Evolutionary conservation across 164 flowering plant genomes (phyloP).

Genomic region (Dillenia turbinata): DNA sequence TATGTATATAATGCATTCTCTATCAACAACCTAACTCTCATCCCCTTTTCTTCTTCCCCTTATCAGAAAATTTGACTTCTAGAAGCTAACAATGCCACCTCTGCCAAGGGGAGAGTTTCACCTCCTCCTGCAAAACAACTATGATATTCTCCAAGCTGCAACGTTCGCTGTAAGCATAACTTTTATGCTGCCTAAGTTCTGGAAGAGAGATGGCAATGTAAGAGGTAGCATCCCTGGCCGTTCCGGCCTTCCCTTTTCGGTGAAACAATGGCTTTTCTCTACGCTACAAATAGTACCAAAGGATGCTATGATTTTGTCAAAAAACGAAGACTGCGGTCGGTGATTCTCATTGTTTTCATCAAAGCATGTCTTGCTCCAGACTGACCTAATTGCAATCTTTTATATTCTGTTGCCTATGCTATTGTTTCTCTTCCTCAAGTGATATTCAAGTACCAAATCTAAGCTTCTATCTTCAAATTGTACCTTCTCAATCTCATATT

Average conservation of each 20-base stretch:
- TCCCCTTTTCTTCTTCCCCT: too few relatives aligned
- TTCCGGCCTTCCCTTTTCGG: constrained; percentile 35
- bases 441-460: too few relatives aligned
- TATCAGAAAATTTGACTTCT: too few relatives aligned
- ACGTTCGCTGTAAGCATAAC: constrained; percentile 8
- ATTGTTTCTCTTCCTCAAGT: too few relatives aligned
- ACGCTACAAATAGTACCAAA: constrained; percentile 33
- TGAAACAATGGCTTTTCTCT: constrained; percentile 41
- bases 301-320: constrained; percentile 50
- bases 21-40: too few relatives aligned
- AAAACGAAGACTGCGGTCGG: constrained; percentile 31
- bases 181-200: constrained; percentile 3
- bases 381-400: too few relatives aligned
- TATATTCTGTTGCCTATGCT: too few relatives aligned
- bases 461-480: too few relatives aligned
- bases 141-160: constrained; percentile 9
- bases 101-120: constrained; percentile 3
- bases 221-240: constrained; percentile 31
- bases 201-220: not conserved
- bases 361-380: too few relatives aligned
- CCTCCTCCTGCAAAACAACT: constrained; percentile 2
- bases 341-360: not conserved
- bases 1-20: too few relatives aligned
- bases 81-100: not conserved
- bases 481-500: too few relatives aligned